Evolutionary conservation across 1,284 basidiomycete species (phyloP).

Genomic region (Porogramme epimiltina): DNA sequence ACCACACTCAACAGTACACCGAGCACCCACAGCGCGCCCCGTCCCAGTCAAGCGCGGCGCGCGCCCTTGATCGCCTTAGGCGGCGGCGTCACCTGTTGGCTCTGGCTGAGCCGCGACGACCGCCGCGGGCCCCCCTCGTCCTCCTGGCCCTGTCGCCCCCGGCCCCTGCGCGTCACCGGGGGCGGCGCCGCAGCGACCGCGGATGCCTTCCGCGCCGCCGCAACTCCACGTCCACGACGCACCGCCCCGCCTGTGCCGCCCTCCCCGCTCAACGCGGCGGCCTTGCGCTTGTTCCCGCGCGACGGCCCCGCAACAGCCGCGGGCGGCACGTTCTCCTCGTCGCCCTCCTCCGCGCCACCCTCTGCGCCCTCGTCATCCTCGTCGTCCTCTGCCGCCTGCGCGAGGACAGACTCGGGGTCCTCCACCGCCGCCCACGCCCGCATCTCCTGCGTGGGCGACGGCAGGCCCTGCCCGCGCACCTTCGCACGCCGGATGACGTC

Average conservation of each 20-base stretch:
- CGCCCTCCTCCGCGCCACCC: not conserved
- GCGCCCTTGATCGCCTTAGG: no score
- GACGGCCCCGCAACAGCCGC: not conserved
- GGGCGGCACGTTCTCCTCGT: not conserved
- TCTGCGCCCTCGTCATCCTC: constrained; percentile 11
- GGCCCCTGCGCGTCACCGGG: no score
- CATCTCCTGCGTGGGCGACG: constrained; percentile 14
- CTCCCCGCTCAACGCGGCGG: not conserved
- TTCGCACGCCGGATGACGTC: constrained; percentile 45
- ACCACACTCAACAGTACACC: not conserved
- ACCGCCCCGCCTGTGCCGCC: not conserved
- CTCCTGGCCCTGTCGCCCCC: not conserved
- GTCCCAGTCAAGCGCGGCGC: not conserved
- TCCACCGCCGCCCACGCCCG: constrained; percentile 5
- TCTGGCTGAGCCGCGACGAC: constrained; percentile 3
- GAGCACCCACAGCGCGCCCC: not conserved
- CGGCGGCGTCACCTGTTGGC: no score
- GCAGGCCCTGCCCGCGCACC: constrained; percentile 18
- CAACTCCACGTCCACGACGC: not conserved
- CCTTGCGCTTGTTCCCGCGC: constrained; percentile 20
- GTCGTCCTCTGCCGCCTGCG: no score
- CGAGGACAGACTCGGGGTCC: constrained; percentile 20
- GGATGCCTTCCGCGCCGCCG: not conserved
- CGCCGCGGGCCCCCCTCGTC: not conserved
- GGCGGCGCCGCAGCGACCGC: not conserved